Evolutionary conservation across 2,329 filamentous ascomycete species (phyloP), one percentile per base, ranked within the genome.

Genomic region (Penicillium sumatraense): DNA sequence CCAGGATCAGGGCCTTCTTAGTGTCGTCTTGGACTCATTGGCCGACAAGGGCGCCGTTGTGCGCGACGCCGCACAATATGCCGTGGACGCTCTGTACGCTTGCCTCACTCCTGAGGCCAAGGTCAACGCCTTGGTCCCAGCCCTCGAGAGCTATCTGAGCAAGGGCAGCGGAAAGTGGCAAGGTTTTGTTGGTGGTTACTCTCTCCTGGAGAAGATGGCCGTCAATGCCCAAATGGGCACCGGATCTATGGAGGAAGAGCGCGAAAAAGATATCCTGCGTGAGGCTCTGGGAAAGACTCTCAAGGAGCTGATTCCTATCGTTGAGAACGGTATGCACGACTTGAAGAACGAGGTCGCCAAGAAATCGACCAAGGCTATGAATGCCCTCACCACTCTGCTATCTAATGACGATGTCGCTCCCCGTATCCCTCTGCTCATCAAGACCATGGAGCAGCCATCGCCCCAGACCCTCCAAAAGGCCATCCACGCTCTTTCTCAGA

Each of bases 361-460:
- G 81, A 90, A 96, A 79, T 88, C 95, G n/a, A 80, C 90, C 70
- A 88, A 90, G 76, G 91, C 93, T 46, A 98, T 99, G 93, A 90
- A 85, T 67, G 90, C 91, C 31, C 82, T 99, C 51, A 96, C 92
- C 2, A 89, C 88, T 8, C 86, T 99, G 14, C 84, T 99, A 45
- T 92, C 92, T 71, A 99, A 99, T 81, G 95, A 99, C 79, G 95
- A 99, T 75, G 93, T 99, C 52, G 89, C 89, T 21, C 93, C 93
- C 44, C 86, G 92, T 68, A 93, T 99, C 68, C 92, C 93, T 6
- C 86, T 98, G 3, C 84, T 99, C 46, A 88, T 99, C 75, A 91
- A 96, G 72, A 90, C 91, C 46, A 97, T 99, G 88, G 91, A 97
- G 74, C 88, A 97, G 67, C 95, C 95, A 5, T 96, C 91, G 10